Evolutionary conservation across 805 yeast genomes (phyloP).

Genomic region (Blastobotrys terrestris): DNA sequence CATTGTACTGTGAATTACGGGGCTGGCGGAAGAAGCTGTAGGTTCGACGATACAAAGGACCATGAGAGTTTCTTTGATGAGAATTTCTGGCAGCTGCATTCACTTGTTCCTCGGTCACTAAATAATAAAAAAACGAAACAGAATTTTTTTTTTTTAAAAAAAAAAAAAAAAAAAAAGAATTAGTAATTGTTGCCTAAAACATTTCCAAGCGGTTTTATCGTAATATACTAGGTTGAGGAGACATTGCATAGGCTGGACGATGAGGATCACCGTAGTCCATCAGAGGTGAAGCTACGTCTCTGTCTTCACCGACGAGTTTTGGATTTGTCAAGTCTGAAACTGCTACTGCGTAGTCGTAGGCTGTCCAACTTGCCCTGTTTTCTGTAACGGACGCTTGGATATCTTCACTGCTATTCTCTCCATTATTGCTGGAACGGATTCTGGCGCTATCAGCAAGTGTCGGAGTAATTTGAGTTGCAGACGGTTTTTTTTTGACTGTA

Average conservation of each 20-base stretch:
- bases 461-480: background rate
- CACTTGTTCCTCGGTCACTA: background rate
- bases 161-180: no score
- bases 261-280: slow-evolving; percentile 9
- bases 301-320: background rate
- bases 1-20: background rate
- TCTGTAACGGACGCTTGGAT: background rate
- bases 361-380: background rate
- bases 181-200: no score
- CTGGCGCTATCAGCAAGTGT: no score
- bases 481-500: background rate
- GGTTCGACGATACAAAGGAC: background rate
- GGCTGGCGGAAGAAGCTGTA: background rate
- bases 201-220: no score
- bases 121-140: no score
- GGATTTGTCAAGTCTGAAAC: background rate
- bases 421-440: background rate
- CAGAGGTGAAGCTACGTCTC: background rate
- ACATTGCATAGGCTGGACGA: slow-evolving; percentile 4
- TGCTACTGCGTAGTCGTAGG: background rate
- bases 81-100: background rate
- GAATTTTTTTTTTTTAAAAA: background rate
- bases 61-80: background rate
- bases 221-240: background rate
- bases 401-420: background rate